These are phyloP conservation scores for Cytospora leucostoma DNA, from an alignment of 2,329 filamentous ascomycete species.

Conservation along the genomic window DNA sequence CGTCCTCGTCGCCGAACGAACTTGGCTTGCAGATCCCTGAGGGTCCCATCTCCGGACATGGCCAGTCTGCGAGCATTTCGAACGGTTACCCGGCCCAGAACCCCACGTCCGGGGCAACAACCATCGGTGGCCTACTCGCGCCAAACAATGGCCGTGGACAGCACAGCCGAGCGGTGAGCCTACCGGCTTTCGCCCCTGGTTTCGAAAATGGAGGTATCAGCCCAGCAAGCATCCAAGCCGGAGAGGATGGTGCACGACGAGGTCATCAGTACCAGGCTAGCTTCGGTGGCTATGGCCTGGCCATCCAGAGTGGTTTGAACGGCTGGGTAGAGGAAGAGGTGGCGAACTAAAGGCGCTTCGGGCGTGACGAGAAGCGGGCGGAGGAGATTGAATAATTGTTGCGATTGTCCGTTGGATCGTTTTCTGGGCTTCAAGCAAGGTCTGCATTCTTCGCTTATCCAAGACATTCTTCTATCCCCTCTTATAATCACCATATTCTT, in stretches of 20 bases:
- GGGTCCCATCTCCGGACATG: slow-evolving; percentile 62
- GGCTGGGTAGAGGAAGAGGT: slow-evolving; percentile 70
- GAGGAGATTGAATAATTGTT: slow-evolving; percentile 30
- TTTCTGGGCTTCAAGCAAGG: slow-evolving; percentile 21
- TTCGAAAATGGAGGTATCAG: slow-evolving; percentile 62
- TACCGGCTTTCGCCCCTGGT: slow-evolving; percentile 70
- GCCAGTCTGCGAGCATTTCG: slow-evolving; percentile 66
- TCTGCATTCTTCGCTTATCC: slow-evolving; percentile 24
- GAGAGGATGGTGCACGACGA: slow-evolving; percentile 55
- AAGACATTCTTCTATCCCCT: slow-evolving; percentile 17
- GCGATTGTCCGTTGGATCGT: slow-evolving; percentile 31
- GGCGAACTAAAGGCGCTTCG: slow-evolving; percentile 49
- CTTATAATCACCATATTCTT: slow-evolving; percentile 28
- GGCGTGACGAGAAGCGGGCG: slow-evolving; percentile 26
- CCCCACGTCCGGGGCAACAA: slow-evolving; percentile 61
- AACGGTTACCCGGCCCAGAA: slow-evolving; percentile 61
- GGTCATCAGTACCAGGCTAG: slow-evolving; percentile 68
- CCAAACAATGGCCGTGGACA: slow-evolving; percentile 64
- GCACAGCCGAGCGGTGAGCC: slow-evolving; percentile 81
- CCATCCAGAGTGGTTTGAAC: slow-evolving; percentile 64
- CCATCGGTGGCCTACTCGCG: slow-evolving; percentile 75
- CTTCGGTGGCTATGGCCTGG: slow-evolving; percentile 63
- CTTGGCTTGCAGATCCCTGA: slow-evolving; percentile 61
- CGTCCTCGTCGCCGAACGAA: slow-evolving; percentile 60
- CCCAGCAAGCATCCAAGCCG: slow-evolving; percentile 48